These are phyloP conservation scores for Trichoderma breve DNA, from an alignment of 2,329 filamentous ascomycete species.

Conservation along the genomic window DNA sequence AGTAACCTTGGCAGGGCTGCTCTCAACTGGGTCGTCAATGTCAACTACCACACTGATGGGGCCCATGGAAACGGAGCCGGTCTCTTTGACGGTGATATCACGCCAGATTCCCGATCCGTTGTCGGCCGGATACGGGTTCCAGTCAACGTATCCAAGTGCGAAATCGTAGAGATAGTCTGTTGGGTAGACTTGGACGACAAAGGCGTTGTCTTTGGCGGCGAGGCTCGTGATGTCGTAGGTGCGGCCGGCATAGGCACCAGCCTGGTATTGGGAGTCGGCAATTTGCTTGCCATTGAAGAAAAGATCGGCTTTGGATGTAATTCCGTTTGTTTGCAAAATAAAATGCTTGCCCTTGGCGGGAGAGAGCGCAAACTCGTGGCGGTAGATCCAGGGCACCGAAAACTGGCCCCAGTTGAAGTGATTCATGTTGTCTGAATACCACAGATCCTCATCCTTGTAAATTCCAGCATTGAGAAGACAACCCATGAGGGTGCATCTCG, in stretches of 20 bases:
- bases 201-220: constrained; percentile 43
- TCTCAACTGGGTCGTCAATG: constrained; percentile 30
- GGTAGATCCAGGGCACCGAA: constrained; percentile 57
- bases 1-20: constrained; percentile 34
- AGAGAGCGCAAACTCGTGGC: constrained; percentile 48
- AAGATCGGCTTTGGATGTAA: constrained; percentile 59
- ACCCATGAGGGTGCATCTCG: constrained; percentile 56
- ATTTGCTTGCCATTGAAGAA: constrained; percentile 56
- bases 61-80: constrained; percentile 48
- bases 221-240: constrained; percentile 53
- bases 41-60: constrained; percentile 46
- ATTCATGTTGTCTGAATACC: constrained; percentile 51
- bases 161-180: constrained; percentile 60
- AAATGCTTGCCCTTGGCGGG: constrained; percentile 41
- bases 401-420: constrained; percentile 48
- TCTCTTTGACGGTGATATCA: constrained; percentile 54
- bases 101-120: constrained; percentile 65
- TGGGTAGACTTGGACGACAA: constrained; percentile 55
- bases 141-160: constrained; percentile 42
- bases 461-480: constrained; percentile 52
- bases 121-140: constrained; percentile 48
- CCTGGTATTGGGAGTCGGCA: constrained; percentile 47
- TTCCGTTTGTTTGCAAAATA: constrained; percentile 56
- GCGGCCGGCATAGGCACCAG: constrained; percentile 56
- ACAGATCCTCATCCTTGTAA: constrained; percentile 53